Evolutionary conservation across 352 stramenopile genomes (phyloP), one percentile per base, ranked within the genome.

Genomic region (Elongisporangium anandrum): DNA sequence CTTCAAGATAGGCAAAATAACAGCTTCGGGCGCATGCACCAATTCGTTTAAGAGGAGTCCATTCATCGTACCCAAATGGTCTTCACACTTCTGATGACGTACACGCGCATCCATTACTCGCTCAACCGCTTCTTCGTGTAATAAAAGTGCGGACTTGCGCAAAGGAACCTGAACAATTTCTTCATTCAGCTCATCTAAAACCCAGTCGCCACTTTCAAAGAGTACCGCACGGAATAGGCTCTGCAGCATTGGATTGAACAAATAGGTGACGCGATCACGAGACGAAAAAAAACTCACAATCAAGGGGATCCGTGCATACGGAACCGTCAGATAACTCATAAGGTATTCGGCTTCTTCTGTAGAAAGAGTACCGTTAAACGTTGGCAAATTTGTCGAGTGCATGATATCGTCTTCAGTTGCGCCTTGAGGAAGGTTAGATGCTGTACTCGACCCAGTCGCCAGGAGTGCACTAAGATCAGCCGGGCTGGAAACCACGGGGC

Each of bases 11-110:
- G 88, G 82, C 12, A 65, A 50, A 26, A 95, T 54, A 41, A 94
- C 72, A 22, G 85, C 94, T 62, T 98, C 90, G 26, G 97, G 96
- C 6, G 92, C 96, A 70, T 99, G 97, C 15, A 96, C 80, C 50
- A 99, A 87, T 65, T 99, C 97, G 68, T 99, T 99, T 53, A 99
- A 90, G 13, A 99, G 76, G 21, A 98, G 92, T 4, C 97, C 97
- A 57, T 97, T 94, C 68, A 98, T 96, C 2, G 97, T 99, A 9
- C 96, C 90, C 22, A 99, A 74, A 60, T 96, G 74, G 22, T 96
- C 85, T 68, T 89, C 85, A 51, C 80, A 91, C 56, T 89, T 87
- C 53, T 95, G 83, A 52, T 94, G 83, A 45, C 84, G 70, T 20
- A 92, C 65, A 15, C 81, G 68, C 8, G 82, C 86, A 62, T 95